Percentiles rank a stretch among this genome's conserved stretches.
Evolutionary conservation across 257 asterid species (phyloP).

Genomic region (Eucommia ulmoides): DNA sequence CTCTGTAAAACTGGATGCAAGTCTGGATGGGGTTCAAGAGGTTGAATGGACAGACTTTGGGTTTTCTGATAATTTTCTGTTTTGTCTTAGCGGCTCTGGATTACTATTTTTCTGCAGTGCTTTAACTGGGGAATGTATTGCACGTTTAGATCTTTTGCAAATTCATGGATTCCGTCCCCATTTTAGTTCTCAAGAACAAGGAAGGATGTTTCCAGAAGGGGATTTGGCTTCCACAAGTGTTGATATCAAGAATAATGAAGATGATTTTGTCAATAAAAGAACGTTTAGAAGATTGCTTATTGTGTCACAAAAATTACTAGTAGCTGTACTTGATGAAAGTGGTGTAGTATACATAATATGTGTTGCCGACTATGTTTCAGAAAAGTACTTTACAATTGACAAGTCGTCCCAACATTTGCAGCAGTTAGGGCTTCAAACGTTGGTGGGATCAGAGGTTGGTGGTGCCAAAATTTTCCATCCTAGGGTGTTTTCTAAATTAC

Average conservation of each 20-base stretch:
- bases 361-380: constrained; percentile 29
- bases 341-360: constrained; percentile 46
- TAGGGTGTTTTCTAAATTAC: constrained; percentile 26
- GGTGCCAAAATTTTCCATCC: constrained; percentile 75
- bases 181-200: constrained; percentile 17
- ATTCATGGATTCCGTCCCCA: constrained; percentile 20
- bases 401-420: constrained; percentile 22
- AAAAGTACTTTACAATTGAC: constrained; percentile 24
- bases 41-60: constrained; percentile 72
- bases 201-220: not conserved
- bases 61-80: constrained; percentile 56
- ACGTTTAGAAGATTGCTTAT: constrained; percentile 55
- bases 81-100: constrained; percentile 70
- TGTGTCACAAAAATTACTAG: constrained; percentile 47
- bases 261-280: constrained; percentile 26
- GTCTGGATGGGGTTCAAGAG: constrained; percentile 25
- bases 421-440: constrained; percentile 37
- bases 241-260: constrained; percentile 14
- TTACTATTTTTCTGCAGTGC: constrained; percentile 48
- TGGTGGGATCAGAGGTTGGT: constrained; percentile 60
- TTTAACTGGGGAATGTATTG: constrained; percentile 46
- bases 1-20: constrained; percentile 45
- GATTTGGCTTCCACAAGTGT: constrained; percentile 5
- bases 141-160: constrained; percentile 37
- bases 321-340: constrained; percentile 72